These are phyloP conservation scores for Ruellia speciosa DNA, from an alignment of 305 asterid species.

Conservation along the genomic window DNA sequence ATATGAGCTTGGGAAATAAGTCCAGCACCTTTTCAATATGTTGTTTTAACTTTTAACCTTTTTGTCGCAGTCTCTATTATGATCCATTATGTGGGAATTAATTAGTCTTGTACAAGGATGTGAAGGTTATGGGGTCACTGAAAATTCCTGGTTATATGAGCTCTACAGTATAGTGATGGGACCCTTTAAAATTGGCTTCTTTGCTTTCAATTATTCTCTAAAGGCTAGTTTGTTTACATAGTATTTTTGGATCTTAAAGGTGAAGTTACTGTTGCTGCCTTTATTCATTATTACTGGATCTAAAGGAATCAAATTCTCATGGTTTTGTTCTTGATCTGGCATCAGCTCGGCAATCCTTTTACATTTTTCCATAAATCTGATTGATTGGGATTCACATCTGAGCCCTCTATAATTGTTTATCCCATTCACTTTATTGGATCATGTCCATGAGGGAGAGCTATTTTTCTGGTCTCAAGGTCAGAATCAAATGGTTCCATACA, in stretches of 20 bases:
- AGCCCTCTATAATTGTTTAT: background rate
- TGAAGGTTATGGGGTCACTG: background rate
- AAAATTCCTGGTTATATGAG: background rate
- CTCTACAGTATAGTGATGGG: background rate
- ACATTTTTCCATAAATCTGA: background rate
- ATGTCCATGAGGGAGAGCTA: too few relatives aligned
- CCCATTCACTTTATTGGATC: background rate
- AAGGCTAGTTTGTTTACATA: background rate
- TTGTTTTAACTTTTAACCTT: background rate
- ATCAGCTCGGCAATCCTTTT: background rate
- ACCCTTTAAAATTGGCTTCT: background rate
- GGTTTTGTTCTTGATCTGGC: background rate
- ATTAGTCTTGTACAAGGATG: slow-evolving; percentile 5
- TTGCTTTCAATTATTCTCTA: background rate
- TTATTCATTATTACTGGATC: background rate
- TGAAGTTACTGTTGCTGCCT: background rate
- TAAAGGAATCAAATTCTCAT: background rate
- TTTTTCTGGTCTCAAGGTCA: too few relatives aligned
- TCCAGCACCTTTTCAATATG: background rate
- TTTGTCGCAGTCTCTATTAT: background rate
- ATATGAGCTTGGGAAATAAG: background rate
- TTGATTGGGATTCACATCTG: background rate
- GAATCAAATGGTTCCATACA: background rate
- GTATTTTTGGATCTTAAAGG: background rate
- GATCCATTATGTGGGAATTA: background rate